Conservation (phyloP, 1,284 basidiomycete species). For the Ganoderma lucidum region DNA sequence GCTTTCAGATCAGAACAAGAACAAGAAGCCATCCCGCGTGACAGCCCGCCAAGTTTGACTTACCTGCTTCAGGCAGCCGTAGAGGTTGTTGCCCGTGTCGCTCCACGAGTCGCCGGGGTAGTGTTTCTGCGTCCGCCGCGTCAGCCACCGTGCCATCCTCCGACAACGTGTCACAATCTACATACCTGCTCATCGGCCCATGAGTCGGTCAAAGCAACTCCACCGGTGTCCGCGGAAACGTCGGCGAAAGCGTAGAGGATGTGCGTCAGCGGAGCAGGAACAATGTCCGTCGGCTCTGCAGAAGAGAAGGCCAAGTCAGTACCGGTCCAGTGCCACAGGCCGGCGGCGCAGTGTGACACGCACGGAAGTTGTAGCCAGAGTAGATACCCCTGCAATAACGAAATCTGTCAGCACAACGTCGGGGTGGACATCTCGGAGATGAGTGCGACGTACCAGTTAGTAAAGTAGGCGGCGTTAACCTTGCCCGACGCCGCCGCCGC, state of each 20-base stretch:
- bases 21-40: constrained; percentile 5
- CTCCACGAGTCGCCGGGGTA: constrained; percentile 68
- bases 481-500: constrained; percentile 52
- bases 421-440: neutral
- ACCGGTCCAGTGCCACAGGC: neutral
- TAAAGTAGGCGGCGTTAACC: constrained; percentile 69
- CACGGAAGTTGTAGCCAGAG: constrained; percentile 75
- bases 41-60: constrained; percentile 18
- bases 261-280: constrained; percentile 68
- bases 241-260: constrained; percentile 91
- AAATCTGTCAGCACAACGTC: constrained; percentile 25
- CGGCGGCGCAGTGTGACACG: constrained; percentile 34
- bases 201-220: constrained; percentile 76
- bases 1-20: too few relatives aligned
- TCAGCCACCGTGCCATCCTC: neutral
- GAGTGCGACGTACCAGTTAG: constrained; percentile 59
- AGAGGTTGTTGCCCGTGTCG: constrained; percentile 78
- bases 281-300: constrained; percentile 67
- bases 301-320: constrained; percentile 23
- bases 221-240: constrained; percentile 71
- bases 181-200: constrained; percentile 85
- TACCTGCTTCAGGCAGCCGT: constrained; percentile 90
- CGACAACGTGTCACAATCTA: too few relatives aligned
- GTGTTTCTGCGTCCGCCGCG: constrained; percentile 60
- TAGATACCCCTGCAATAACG: constrained; percentile 75